Evolutionary conservation across 1,139 yeast species (phyloP), one percentile per base, ranked within the genome.

Genomic region (Candida glucosophila): DNA sequence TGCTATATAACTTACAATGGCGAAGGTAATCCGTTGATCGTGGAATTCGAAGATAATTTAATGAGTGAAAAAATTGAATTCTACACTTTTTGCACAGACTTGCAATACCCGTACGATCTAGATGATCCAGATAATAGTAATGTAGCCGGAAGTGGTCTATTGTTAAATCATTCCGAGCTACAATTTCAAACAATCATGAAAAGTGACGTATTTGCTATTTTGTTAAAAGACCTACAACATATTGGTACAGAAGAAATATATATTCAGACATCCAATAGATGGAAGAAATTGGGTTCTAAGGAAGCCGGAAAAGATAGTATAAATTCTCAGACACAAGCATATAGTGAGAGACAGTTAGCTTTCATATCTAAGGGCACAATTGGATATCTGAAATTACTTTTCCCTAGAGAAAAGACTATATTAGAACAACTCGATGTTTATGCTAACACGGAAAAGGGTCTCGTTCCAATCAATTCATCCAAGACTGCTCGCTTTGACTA

Each of bases 11-110:
- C 49, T n/a, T 63, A 62, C 36, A 45, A 45, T 18, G 73, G 83
- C 0, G 61, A 61, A 9, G 92, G 92, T 0, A 44, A 61, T 5
- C 88, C 92, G 0, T 69, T 85, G 30, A 60, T 73, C 2, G 49
- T 83, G 13, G 77, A 76, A 14, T 81, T 82, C 48, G 86, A 79
- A 40, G 93, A 82, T 44, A 64, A 69, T 2, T 49, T 65, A 26
- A 72, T 83, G 37, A 69, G 77, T 21, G 93, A 85, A 39, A 63
- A 72, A 30, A 75, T 85, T 35, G 88, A 80, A 39, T 71, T 83
- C 35, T 54, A 67, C 3, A 82, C 94, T 0, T 62, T 58, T 29
- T 69, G 62, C 36, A 43, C 67, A 23, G 77, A 59, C 22, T 41
- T 63, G 14, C 32, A 38, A 5, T 56, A 54, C 25, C 63, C 63